Evolutionary conservation across 2,329 filamentous ascomycete species (phyloP), one percentile per base, ranked within the genome.

Genomic region (Didymella segeticola): DNA sequence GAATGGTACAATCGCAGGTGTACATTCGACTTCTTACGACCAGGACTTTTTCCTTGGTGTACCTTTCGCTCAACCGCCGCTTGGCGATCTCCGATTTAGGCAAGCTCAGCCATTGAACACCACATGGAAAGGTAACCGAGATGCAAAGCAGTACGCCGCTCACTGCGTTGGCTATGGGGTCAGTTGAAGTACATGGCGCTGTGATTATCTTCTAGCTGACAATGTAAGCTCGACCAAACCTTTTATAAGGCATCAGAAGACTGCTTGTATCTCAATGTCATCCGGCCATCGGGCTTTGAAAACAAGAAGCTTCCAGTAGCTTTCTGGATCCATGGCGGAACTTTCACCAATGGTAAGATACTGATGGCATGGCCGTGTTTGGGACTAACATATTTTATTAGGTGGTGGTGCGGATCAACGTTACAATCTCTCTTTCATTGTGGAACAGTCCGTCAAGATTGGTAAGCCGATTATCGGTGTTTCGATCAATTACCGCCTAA

Each of bases 381-480:
- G 1, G 17, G 56, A 47, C 47, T 69, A 48, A 63, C 47, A 49
- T 1, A 43, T 39, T 6, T 8, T 33, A 20, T 37, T 60, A 41
- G 64, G 67, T 10, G 58, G 56, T n/a, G 58, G 47, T 9, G 50
- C 53, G 10, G 83, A 79, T 73, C 81, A 80, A 3, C 77, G 82
- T 26, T 82, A 80, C 60, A 80, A 83, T 53, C 75, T 85, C 50
- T 81, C 80, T 47, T 61, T 30, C 53, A 61, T 45, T 59, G 68
- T 56, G 51, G 66, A 15, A 48, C 60, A 43, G 52, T 61, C 62
- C 15, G 63, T 68, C n/a, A 66, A 66, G 3, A 61, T 63, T 10
- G 56, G 53, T 14, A 56, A 67, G 33, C 58, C 67, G 17, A 62
- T 68, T 4, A 58, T 70, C 10, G 47, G 64, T 5, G 63, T 70